A percentile compares a stretch with the other conserved stretches of the same genome.
These are phyloP conservation scores for Coniella vitis DNA, from an alignment of 2,329 filamentous ascomycete genomes.

Conservation along the genomic window DNA sequence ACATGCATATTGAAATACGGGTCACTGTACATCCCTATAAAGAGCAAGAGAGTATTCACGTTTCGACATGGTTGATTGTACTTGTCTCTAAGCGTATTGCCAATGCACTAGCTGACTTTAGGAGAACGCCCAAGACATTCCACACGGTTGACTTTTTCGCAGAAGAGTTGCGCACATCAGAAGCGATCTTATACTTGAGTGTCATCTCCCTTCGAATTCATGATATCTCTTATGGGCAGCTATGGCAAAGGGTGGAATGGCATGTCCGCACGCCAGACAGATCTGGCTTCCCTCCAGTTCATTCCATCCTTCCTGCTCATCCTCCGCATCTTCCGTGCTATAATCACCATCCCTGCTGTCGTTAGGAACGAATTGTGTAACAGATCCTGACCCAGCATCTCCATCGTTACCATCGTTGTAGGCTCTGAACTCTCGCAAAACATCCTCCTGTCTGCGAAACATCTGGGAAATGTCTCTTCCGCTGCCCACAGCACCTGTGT, in stretches of 20 bases:
- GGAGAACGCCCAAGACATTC: too few species aligned
- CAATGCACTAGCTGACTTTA: too few species aligned
- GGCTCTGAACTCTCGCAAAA: conserved; percentile 60
- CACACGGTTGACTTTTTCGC: too few species aligned
- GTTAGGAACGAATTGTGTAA: background rate
- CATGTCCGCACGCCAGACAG: conserved; percentile 10
- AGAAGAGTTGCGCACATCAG: too few species aligned
- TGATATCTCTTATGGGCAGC: conserved; percentile 12
- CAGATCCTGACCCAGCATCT: background rate
- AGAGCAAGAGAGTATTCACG: too few species aligned
- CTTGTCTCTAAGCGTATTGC: too few species aligned
- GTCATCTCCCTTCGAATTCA: conserved; percentile 4
- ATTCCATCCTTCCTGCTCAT: conserved; percentile 9
- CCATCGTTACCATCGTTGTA: conserved; percentile 37
- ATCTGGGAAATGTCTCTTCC: conserved; percentile 75
- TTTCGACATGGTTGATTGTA: too few species aligned
- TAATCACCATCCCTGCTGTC: background rate
- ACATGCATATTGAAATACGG: too few species aligned
- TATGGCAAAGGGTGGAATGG: conserved; percentile 9
- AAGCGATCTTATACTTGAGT: background rate
- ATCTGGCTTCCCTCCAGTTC: conserved; percentile 9
- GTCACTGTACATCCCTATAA: too few species aligned
- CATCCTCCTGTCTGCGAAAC: conserved; percentile 69
- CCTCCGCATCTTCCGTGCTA: conserved; percentile 2
- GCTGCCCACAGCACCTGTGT: conserved; percentile 38